A percentile compares a stretch with the other conserved stretches of the same genome.
Evolutionary conservation across 139 green algal species (phyloP).

Genomic region (Limnomonas spitsbergensis): DNA sequence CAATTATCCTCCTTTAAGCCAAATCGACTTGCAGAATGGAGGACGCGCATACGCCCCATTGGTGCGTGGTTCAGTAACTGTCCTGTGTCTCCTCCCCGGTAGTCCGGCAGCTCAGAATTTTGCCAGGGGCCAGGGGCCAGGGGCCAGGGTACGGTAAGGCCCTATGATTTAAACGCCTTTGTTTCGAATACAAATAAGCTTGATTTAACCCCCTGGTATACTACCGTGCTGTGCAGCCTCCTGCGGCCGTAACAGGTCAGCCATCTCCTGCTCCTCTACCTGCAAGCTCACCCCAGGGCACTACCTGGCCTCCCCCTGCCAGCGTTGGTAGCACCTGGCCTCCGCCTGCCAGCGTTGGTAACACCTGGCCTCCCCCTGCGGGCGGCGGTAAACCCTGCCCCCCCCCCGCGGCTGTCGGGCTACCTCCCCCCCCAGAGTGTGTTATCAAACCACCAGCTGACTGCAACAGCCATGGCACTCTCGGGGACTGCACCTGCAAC

Average conservation of each 20-base stretch:
- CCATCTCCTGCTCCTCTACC: background rate
- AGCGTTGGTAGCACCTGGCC: background rate
- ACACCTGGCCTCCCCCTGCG: no score
- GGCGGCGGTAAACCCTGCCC: no score
- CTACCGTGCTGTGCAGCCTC: constrained; percentile 5
- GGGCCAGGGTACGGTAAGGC: no score
- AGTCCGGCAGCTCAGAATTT: no score
- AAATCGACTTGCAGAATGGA: background rate
- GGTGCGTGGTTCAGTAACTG: no score
- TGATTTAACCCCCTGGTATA: no score
- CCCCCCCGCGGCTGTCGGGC: no score
- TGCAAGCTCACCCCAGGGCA: background rate
- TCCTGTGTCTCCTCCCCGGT: no score
- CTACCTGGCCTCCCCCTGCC: background rate
- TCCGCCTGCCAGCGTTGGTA: background rate
- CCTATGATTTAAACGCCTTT: background rate
- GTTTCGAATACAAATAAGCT: background rate
- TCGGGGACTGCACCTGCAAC: constrained; percentile 16
- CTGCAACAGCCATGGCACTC: constrained; percentile 28
- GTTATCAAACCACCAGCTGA: constrained; percentile 13
- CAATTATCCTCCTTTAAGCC: background rate
- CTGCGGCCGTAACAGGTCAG: background rate
- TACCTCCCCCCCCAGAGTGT: background rate
- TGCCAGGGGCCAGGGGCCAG: no score
- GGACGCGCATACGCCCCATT: background rate